Evolutionary conservation across 1,284 basidiomycete species (phyloP), one percentile per base, ranked within the genome.

Genomic region (Somion occarium): DNA sequence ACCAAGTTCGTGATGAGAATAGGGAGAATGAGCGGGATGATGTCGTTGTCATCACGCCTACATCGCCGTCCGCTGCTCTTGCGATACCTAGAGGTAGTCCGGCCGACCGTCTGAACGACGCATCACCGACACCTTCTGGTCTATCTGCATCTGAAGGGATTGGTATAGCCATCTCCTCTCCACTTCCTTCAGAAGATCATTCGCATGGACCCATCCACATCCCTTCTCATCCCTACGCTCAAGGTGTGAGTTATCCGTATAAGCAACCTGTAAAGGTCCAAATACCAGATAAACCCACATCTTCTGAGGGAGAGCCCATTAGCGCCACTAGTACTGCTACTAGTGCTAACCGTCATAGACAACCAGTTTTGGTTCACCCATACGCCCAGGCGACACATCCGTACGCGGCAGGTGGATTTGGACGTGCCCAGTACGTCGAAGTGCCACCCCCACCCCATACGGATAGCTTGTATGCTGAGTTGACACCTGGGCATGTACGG

Each of bases 111-210:
- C 26, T 41, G 2, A 44, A 58, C 55, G 56, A 53, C 56, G 2
- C 56, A 53, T 69, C 69, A 3, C 69, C 70, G 0, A 61, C 64
- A 1, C 67, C 68, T 3, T 67, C 64, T 1, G 63, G 53, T n/a
- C 46, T 52, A 44, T 64, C 59, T 15, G 55, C 49, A 19, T 65
- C 64, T 0, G 69, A 72, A 50, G 68, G 67, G 22, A 73, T 87
- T 5, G 87, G 86, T 2, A 79, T 89, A 50, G 88, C 87, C 3
- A 63, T 90, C 19, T 80, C 81, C 3, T 83, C 85, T 0, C 78
- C 85, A 2, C 75, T 76, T 0, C 66, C 71, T 2, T 62, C 66
- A 2, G 74, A 75, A 5, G 71, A 60, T 25, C 59, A 54, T 43
- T 56, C 48, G 11, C 49, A 54, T 25, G 61, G 74, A 27, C 64